phyloP scores from a whole-genome alignment of 1,284 basidiomycete species.

The Cutaneotrichosporon cavernicola region DNA sequence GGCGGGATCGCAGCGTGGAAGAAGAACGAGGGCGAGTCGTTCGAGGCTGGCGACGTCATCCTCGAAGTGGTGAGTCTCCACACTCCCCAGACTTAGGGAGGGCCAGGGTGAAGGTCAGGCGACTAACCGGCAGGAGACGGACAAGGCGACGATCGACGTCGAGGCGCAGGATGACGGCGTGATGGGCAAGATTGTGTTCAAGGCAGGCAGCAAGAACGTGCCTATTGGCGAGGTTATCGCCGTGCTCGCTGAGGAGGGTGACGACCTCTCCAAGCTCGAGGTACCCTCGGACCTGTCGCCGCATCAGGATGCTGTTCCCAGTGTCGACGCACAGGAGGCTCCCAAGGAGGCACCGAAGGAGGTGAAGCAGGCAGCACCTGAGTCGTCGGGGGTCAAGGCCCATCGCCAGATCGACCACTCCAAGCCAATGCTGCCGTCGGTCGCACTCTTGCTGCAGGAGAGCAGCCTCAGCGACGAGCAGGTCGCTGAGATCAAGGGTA shows the following conservation, averaged over 20 bases:
- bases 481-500: constrained; percentile 58
- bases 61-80: constrained; percentile 77
- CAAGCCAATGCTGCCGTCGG: constrained; percentile 49
- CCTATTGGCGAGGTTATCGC: constrained; percentile 86
- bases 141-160: constrained; percentile 99
- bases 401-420: constrained; percentile 44
- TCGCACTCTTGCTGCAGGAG: constrained; percentile 47
- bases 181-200: constrained; percentile 83
- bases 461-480: constrained; percentile 50
- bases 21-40: constrained; percentile 81
- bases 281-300: constrained; percentile 60
- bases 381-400: constrained; percentile 20
- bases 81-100: not conserved
- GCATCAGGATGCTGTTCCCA: constrained; percentile 31
- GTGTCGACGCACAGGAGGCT: constrained; percentile 12
- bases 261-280: constrained; percentile 83
- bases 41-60: constrained; percentile 81
- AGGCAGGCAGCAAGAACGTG: constrained; percentile 80
- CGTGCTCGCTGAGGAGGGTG: constrained; percentile 92
- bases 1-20: constrained; percentile 94
- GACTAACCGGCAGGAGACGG: constrained; percentile 74
- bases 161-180: constrained; percentile 96
- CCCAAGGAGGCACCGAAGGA: constrained; percentile 14
- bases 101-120: not conserved
- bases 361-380: constrained; percentile 7